Evolutionary conservation across 805 yeast species (phyloP).

Genomic region (Lachancea fermentati): DNA sequence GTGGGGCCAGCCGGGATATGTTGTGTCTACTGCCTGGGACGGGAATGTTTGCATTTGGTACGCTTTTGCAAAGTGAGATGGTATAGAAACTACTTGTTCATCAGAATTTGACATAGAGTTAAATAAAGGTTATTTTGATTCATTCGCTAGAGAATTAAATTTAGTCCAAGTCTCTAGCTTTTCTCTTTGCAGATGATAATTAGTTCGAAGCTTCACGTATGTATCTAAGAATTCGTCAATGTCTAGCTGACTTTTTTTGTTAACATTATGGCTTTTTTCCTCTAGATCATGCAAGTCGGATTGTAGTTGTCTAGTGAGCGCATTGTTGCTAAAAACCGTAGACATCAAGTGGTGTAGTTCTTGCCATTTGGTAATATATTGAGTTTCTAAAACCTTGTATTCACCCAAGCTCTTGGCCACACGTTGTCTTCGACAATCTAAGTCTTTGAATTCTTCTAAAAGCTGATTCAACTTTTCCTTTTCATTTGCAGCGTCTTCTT

Average conservation of each 20-base stretch:
- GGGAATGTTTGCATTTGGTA: conserved; percentile 92
- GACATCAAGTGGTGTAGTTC: conserved; percentile 33
- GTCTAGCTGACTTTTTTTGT: conserved; percentile 24
- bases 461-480: conserved; percentile 18
- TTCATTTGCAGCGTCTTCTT: conserved; percentile 8
- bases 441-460: conserved; percentile 17
- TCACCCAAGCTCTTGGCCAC: conserved; percentile 25
- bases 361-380: conserved; percentile 35
- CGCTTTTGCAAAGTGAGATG: conserved; percentile 27
- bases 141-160: conserved; percentile 18
- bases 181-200: conserved; percentile 42
- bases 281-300: conserved; percentile 31
- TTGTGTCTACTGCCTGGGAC: conserved; percentile 94
- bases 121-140: conserved; percentile 2
- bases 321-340: conserved; percentile 35
- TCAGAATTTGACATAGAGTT: conserved; percentile 1
- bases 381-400: conserved; percentile 25
- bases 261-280: conserved; percentile 13
- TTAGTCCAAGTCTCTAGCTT: conserved; percentile 40
- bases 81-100: background rate
- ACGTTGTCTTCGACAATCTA: conserved; percentile 23
- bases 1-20: conserved; percentile 97
- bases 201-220: conserved; percentile 38
- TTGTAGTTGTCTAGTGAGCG: conserved; percentile 30
- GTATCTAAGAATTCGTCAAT: conserved; percentile 36